Evolutionary conservation across 148 eudicot genomes (phyloP), one percentile per base, ranked within the genome.

Genomic region (Rheum nobile): DNA sequence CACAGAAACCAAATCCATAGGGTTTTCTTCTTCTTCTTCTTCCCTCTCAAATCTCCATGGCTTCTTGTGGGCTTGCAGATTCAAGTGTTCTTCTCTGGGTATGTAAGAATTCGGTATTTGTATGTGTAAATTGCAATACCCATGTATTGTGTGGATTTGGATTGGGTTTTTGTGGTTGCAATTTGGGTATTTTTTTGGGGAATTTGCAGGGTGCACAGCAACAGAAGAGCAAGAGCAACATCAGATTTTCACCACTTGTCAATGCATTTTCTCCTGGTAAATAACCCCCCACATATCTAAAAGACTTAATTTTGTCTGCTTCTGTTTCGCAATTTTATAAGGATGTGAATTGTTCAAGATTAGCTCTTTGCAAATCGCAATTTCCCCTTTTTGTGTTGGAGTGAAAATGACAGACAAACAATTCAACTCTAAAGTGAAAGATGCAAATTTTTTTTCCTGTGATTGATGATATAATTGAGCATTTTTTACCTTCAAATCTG

Each of bases 201-300:
- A 2, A 61, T 31, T 65, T 65, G 21, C 22, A 65, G 70, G 70
- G 39, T 65, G n/a, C 70, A 5, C 70, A 65, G 21, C 38, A 65
- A 65, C 70, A 65, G 70, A 65, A 34, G 70, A 34, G 70, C 70
- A 65, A 63, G 37, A 63, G 21, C 5, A 63, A 65, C 21, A 7
- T 65, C 70, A 65, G 70, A 65, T 65, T 65, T 34, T 65, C 70
- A 28, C n/a, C 68, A 65, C 70, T 65, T 65, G 70, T 65, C 22
- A 65, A 65, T 65, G 41, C 22, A 65, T 65, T 65, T 17, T 34
- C 70, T 17, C 41, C 70, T 34, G 70, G 70, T 34, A 65, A 65
- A 26, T 22, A 54, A 21, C 21, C 0, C 3, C 29, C 31, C 61
- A 14, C 21, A 16, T 50, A 10, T 16, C 32, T 57, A 34, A 12